Conservation (phyloP, 441 rosid species). For the Dalechampia spathulata region DNA sequence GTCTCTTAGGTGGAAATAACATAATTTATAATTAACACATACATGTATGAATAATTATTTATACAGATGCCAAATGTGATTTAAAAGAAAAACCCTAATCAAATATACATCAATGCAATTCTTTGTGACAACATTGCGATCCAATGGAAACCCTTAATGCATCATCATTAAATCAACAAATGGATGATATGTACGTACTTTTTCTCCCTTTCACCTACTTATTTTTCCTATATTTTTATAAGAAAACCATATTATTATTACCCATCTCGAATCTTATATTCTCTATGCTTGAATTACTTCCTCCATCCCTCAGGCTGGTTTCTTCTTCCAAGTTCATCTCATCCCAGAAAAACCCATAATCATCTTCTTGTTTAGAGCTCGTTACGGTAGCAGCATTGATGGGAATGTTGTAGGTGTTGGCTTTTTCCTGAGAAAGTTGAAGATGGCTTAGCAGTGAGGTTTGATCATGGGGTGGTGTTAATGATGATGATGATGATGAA, state of each 20-base stretch:
- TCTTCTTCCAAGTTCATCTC: conserved; percentile 48
- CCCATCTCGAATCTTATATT: conserved; percentile 49
- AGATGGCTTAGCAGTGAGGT: conserved; percentile 37
- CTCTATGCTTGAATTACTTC: conserved; percentile 32
- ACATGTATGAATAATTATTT: too few species aligned
- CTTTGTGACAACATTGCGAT: too few species aligned
- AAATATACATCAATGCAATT: too few species aligned
- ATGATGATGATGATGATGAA: conserved; percentile 25
- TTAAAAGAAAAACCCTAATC: too few species aligned
- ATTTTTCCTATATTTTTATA: too few species aligned
- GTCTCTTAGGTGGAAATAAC: too few species aligned
- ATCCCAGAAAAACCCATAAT: conserved; percentile 50
- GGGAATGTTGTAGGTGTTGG: conserved; percentile 9
- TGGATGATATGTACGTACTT: too few species aligned
- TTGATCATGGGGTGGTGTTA: conserved; percentile 22
- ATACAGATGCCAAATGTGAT: too few species aligned
- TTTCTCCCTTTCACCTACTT: too few species aligned
- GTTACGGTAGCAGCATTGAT: conserved; percentile 10
- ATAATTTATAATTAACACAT: too few species aligned
- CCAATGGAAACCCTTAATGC: too few species aligned
- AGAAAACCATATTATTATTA: conserved; percentile 34
- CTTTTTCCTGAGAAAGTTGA: conserved; percentile 30
- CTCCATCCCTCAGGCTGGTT: conserved; percentile 36
- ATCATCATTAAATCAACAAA: too few species aligned
- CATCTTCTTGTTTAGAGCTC: conserved; percentile 28